phyloP scores from a whole-genome alignment of 257 asterid species.

The Anisodus tanguticus region DNA sequence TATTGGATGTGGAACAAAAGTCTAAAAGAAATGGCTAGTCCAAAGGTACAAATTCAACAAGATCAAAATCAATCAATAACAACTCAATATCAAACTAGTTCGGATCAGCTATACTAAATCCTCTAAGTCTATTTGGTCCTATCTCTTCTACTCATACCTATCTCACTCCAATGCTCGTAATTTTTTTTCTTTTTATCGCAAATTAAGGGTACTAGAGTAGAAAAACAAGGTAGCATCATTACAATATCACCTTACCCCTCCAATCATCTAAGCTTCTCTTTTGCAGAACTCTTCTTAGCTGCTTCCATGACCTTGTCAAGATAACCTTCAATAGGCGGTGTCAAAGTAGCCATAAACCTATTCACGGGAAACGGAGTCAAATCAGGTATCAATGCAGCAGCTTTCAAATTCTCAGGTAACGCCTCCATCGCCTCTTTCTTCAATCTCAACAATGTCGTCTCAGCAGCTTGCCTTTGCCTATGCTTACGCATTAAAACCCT shows the following conservation, averaged over 20 bases:
- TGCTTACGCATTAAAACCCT: constrained; percentile 88
- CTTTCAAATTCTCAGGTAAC: constrained; percentile 72
- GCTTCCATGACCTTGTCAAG: constrained; percentile 87
- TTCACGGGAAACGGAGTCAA: constrained; percentile 72
- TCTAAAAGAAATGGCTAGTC: background rate
- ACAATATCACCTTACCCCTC: constrained; percentile 26
- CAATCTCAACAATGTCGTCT: constrained; percentile 56
- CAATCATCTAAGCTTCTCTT: constrained; percentile 72
- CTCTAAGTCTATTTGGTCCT: background rate
- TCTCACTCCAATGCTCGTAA: background rate
- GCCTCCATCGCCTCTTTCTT: constrained; percentile 92
- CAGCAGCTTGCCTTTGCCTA: constrained; percentile 84
- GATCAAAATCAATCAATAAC: constrained; percentile 10
- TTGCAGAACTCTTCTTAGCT: constrained; percentile 61
- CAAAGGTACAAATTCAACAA: background rate
- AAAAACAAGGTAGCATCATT: background rate
- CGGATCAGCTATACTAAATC: background rate
- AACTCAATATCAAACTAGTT: background rate
- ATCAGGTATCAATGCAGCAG: constrained; percentile 84
- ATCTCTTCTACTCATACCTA: background rate
- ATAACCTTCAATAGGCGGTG: constrained; percentile 95
- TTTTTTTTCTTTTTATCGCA: background rate
- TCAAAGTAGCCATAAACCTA: constrained; percentile 77
- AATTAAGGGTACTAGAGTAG: background rate
- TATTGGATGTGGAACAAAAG: constrained; percentile 9